Evolutionary conservation across 2,329 filamentous ascomycete species (phyloP), one percentile per base, ranked within the genome.

Genomic region (Pyrenophora teres): DNA sequence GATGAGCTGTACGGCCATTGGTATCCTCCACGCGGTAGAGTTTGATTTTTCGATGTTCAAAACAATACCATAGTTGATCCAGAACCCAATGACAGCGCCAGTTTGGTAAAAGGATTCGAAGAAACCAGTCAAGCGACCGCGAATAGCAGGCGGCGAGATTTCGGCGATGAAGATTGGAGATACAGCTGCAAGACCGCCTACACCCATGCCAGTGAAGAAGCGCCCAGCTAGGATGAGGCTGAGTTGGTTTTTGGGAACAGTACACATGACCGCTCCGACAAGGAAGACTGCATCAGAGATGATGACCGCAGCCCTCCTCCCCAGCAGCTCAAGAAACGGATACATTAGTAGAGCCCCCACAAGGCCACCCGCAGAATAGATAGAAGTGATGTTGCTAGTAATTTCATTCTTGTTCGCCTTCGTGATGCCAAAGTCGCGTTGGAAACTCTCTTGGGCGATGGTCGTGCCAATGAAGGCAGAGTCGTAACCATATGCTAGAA

Each of bases 71-170:
- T 76, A 76, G 53, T 76, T 75, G 54, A 76, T 72, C 74, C 73
- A 76, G 52, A 76, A 76, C 4, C 73, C 71, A 13, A 73, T 66
- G 45, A 74, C 70, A n/a, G 84, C 85, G 23, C 86, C 81, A 0
- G 81, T 76, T 70, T 87, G 85, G 75, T 83, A 87, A 38, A 83
- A 82, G 1, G 87, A 75, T 65, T 88, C 85, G 70, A 86, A 88
- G 47, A 87, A 80, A 41, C 85, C 85, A 16, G 87, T 84, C 0
- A 88, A 76, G 5, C 84, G 79, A 15, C 86, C 85, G 57, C 86
- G 80, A 39, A 88, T 80, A 6, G 85, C 83, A 0, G 84, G 84
- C 4, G 85, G 85, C 0, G 83, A 65, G 15, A 69, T 72, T 45
- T 74, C 72, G n/a, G 70, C 65, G 40, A 74, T 73, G 52, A 72